Base-by-base conservation (phyloP, 768 basidiomycete species). In the Boletus barrowsii region DNA sequence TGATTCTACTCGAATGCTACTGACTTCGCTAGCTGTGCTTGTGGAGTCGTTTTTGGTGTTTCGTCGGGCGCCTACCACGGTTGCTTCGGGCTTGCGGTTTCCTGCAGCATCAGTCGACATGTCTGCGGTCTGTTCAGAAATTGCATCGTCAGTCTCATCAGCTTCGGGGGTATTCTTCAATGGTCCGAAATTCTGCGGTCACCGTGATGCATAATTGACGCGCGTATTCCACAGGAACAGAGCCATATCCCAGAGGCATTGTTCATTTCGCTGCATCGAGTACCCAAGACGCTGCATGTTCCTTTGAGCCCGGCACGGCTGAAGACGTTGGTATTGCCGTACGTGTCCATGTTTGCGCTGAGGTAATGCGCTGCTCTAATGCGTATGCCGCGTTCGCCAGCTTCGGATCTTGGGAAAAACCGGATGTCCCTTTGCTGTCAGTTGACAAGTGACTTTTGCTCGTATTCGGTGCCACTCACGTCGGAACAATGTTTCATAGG, bases 261-360 rank as follows among this genome's bases (percentile, higher is more conserved):
- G 46, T 59, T 6, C 80, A 84, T 55, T 84, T 76, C 75, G 75
- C 80, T 0, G 60, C 61, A 15, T 79, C 80, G 11, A 83, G 80
- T 55, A 64, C 72, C 2, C 75, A 82, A 57, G 22, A 57, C 0
- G 59, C 84, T 0, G 67, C 71, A 7, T 87, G 84, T 63, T 76
- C 77, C 15, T 81, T 86, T 10, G 80, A 84, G 61, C 83, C 84
- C 9, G 81, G 79, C 2, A 81, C 76, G 1, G 71, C 78, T 2
- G 73, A 74, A n/a, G 84, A 87, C 54, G 68, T 86, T 32, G 75
- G 72, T 1, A 68, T 62, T 7, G 79, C 79, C 29, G 85, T 86
- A 46, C 44, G 68, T 57, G 41, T 42, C 33, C 18, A 26, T 18
- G 18, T 45, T 7, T 26, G 26, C 10, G 10, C 42, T 6, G 40